These are phyloP conservation scores for Pseudogymnoascus sp. DNA, from an alignment of 2,329 filamentous ascomycete genomes.

Conservation along the genomic window DNA sequence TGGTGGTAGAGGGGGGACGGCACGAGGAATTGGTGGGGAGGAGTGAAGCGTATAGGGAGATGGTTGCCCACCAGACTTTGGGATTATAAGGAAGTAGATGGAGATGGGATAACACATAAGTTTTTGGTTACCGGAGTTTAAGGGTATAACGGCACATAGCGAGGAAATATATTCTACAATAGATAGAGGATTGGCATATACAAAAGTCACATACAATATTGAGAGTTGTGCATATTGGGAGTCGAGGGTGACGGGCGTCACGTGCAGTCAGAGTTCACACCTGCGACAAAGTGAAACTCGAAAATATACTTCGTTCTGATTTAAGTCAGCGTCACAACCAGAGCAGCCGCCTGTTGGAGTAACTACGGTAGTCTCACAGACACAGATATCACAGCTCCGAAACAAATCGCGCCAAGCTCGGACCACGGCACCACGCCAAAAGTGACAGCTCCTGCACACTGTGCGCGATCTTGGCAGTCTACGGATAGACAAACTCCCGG, in stretches of 20 bases:
- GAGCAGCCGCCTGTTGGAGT: not conserved
- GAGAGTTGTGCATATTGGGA: not conserved
- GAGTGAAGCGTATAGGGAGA: conserved; percentile 37
- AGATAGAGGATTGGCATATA: not conserved
- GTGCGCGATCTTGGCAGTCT: not conserved
- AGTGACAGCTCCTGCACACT: not conserved
- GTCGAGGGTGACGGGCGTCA: not conserved
- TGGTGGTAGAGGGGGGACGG: conserved; percentile 43
- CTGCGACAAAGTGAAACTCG: not conserved
- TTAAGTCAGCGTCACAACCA: not conserved
- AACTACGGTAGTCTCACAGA: not conserved
- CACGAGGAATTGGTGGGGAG: conserved; percentile 46
- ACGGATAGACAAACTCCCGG: not conserved
- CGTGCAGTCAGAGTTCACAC: not conserved
- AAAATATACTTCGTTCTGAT: not conserved
- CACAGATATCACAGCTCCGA: not conserved
- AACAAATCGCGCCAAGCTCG: not conserved
- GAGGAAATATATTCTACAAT: not conserved
- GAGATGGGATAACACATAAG: not conserved
- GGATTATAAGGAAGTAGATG: conserved; percentile 8
- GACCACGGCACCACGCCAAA: not conserved
- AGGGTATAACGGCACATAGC: not conserved
- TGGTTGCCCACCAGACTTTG: conserved; percentile 20
- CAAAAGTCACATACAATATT: not conserved
- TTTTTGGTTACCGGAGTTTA: not conserved